Evolutionary conservation across 306 rosid species (phyloP).

Genomic region (Ceratonia siliqua): DNA sequence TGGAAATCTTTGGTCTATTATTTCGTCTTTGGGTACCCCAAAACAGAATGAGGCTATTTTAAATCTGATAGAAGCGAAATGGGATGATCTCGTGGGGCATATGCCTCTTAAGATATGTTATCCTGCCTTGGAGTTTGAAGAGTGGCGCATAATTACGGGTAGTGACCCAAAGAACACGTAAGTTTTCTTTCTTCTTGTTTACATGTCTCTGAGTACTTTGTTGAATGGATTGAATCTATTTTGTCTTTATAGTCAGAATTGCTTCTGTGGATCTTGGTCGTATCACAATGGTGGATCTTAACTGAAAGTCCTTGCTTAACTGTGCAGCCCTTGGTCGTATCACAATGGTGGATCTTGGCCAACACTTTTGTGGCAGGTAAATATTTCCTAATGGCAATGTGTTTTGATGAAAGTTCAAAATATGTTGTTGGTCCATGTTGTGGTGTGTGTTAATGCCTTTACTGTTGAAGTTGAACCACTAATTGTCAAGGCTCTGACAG

Average conservation of each 20-base stretch:
- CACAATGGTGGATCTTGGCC: slow-evolving; percentile 97
- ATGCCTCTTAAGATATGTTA: slow-evolving; percentile 92
- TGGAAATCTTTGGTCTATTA: slow-evolving; percentile 85
- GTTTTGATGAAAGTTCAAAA: slow-evolving; percentile 2
- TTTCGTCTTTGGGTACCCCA: slow-evolving; percentile 71
- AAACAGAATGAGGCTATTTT: slow-evolving; percentile 72
- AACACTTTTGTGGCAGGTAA: slow-evolving; percentile 90
- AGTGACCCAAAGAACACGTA: slow-evolving; percentile 94
- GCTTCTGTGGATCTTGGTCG: not conserved
- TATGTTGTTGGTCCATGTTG: slow-evolving; percentile 7
- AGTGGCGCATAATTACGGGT: slow-evolving; percentile 83
- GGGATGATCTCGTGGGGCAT: slow-evolving; percentile 81
- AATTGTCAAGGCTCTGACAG: not conserved
- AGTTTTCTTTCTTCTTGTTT: slow-evolving; percentile 41
- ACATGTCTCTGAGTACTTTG: not conserved
- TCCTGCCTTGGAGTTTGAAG: slow-evolving; percentile 80
- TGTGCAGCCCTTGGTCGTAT: slow-evolving; percentile 89
- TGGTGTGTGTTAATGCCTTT: not conserved
- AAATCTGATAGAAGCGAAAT: slow-evolving; percentile 76
- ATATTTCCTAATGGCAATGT: slow-evolving; percentile 13
- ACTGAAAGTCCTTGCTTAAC: slow-evolving; percentile 29
- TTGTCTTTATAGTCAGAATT: slow-evolving; percentile 21
- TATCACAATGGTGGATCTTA: slow-evolving; percentile 2
- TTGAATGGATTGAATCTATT: not conserved
- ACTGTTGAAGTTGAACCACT: not conserved